Base-by-base conservation (phyloP, 148 eudicot genomes). In the Amaranthus cruentus region DNA sequence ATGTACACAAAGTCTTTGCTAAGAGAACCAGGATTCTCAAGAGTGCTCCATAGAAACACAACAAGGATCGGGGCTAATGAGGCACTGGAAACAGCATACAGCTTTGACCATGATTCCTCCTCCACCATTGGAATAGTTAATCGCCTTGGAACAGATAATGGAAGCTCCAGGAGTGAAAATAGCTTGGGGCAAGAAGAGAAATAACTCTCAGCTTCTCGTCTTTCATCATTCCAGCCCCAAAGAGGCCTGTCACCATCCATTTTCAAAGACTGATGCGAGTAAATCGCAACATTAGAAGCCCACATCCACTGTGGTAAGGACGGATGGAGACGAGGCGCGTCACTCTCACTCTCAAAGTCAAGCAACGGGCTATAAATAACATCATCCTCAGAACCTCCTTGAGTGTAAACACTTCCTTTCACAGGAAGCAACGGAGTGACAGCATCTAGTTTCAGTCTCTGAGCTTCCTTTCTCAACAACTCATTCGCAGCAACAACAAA, bases 251-350 rank as follows among this genome's bases (percentile, higher is more conserved):
- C 98, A 53, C 81, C 75, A 80, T 89, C 96, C 46, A 73, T 74
- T 74, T 82, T 89, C 51, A 78, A 58, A 43, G 77, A 62, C 67
- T 89, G 90, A 74, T 91, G 84, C 1, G 98, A 94, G 84, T 91
- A 94, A 62, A 94, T 94, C n/a, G 98, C 93, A 55, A 91, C 97
- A 84, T 91, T 94, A 11, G 98, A 89, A 49, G 97, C 97, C 97
- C 98, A 94, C 98, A 94, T 94, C 97, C 98, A 94, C 67, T 88
- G 96, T 73, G 98, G 96, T 78, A 94, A 81, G 7, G 97, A 94
- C 70, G 80, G 77, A 71, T 80, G 87, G n/a, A 87, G 86, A 55
- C 74, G 81, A 7, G 79, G 69, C 48, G 82, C 70, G 73, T 87
- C 87, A 73, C 12, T 70, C 51, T 81, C 90, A 38, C 85, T 87